Conservation (phyloP, 202 grass and related monocot genomes). For the Zoysia matrella region DNA sequence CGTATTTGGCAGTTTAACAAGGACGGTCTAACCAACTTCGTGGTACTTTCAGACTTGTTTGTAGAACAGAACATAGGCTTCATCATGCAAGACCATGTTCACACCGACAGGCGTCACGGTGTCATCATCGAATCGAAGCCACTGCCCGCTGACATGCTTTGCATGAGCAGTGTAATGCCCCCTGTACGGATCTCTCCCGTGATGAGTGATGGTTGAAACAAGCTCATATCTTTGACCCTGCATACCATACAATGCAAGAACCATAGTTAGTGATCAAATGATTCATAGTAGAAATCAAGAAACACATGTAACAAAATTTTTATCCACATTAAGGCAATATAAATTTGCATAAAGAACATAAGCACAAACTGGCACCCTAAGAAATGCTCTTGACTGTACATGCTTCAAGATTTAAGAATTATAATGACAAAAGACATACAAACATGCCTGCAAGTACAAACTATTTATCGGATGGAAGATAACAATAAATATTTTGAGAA, state of each 20-base stretch:
- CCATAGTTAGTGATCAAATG: background rate
- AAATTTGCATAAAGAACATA: background rate
- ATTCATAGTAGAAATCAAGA: background rate
- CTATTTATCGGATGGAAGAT: conserved; percentile 1
- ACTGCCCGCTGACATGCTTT: conserved; percentile 61
- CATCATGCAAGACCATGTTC: conserved; percentile 78
- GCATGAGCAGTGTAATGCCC: conserved; percentile 87
- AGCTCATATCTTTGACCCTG: conserved; percentile 88
- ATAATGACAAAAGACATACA: conserved; percentile 8
- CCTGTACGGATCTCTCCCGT: conserved; percentile 63
- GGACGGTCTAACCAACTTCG: conserved; percentile 33
- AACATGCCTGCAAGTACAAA: background rate
- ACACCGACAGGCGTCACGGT: conserved; percentile 40
- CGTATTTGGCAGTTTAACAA: conserved; percentile 41
- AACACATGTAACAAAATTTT: background rate
- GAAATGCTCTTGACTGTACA: background rate
- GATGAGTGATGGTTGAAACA: conserved; percentile 87
- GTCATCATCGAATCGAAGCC: conserved; percentile 81
- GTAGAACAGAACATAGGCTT: conserved; percentile 89
- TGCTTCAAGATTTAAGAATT: conserved; percentile 3
- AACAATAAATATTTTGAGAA: conserved; percentile 10
- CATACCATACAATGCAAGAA: conserved; percentile 34
- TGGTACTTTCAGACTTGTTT: conserved; percentile 57
- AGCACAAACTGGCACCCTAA: background rate
- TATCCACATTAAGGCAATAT: background rate